Conservation (phyloP, 495 filamentous ascomycete species). For the Aspergillus haitiensis region DNA sequence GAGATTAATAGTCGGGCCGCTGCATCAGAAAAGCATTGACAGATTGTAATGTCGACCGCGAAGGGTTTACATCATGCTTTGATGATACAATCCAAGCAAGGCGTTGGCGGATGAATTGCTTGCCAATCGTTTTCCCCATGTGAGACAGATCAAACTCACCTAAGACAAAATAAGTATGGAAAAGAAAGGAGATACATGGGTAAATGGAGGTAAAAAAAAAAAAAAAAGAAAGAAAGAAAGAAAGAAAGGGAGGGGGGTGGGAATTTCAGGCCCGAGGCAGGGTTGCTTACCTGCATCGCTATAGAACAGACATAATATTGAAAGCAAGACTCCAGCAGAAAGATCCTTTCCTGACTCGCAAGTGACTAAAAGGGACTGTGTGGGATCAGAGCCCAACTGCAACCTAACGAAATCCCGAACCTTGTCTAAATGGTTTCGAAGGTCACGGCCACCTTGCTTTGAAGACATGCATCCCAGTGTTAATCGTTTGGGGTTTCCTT, state of each 20-base stretch:
- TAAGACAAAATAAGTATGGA: constrained; percentile 25
- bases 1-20: constrained; percentile 38
- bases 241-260: background rate
- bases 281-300: constrained; percentile 52
- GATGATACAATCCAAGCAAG: constrained; percentile 76
- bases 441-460: constrained; percentile 73
- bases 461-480: constrained; percentile 63
- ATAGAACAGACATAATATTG: constrained; percentile 62
- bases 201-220: background rate
- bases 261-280: background rate
- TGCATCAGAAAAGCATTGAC: constrained; percentile 86
- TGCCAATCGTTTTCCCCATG: constrained; percentile 53
- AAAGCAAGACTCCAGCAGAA: constrained; percentile 61
- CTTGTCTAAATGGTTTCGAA: constrained; percentile 62
- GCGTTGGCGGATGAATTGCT: constrained; percentile 71
- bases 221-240: background rate
- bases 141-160: constrained; percentile 34
- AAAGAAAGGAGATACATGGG: background rate
- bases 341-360: constrained; percentile 67
- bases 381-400: constrained; percentile 32
- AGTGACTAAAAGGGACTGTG: constrained; percentile 51
- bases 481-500: constrained; percentile 43
- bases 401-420: constrained; percentile 49
- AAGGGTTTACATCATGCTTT: constrained; percentile 74
- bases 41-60: constrained; percentile 75